Base-by-base conservation (phyloP, 2,329 filamentous ascomycete genomes). In the Calonectria pteridis region DNA sequence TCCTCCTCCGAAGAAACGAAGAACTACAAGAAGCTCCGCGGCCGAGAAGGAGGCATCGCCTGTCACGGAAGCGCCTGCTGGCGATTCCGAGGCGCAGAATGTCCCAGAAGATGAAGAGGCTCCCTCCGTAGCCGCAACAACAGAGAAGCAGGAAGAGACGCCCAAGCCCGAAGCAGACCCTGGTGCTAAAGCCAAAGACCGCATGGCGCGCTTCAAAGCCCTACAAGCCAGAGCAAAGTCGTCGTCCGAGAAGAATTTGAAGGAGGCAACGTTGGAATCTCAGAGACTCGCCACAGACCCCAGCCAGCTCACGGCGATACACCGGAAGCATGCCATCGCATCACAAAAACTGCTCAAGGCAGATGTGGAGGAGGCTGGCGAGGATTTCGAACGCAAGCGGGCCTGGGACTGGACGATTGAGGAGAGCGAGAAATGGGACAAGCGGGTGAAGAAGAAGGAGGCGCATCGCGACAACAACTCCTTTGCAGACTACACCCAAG, bases 351-450 rank as follows among this genome's bases (percentile, higher is more conserved):
- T 99, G 0, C 90, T 98, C 53, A 98, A 98, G 87, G 95, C 95
- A 5, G 95, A 98, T 80, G 93, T 95, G 2, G 94, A 96, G 83
- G 95, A 94, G 23, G 88, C 90, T 0, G 95, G 95, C 40, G 95
- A 94, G 69, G 97, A 98, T 84, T 99, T 98, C 82, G 97, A 99
- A 88, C 94, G 97, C 78, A 98, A 98, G 86, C 93, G 97, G 50
- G 97, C 97, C 1, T 99, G 97, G 97, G 97, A 98, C 86, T 99
- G 97, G 94, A 99, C 97, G 0, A 88, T 96, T 9, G 97, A 99
- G 77, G 97, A 99, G 86, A 94, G 92, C 79, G 97, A 98, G 86
- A 92, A 91, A 78, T 99, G 97, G 97, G 97, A 99, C 84, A 93
- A 93, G 86, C 93, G 96, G 37, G 87, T 97, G 84, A 94, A 93